Evolutionary conservation across 208 protist species (phyloP).

Genomic region (Crithidia fasciculata): DNA sequence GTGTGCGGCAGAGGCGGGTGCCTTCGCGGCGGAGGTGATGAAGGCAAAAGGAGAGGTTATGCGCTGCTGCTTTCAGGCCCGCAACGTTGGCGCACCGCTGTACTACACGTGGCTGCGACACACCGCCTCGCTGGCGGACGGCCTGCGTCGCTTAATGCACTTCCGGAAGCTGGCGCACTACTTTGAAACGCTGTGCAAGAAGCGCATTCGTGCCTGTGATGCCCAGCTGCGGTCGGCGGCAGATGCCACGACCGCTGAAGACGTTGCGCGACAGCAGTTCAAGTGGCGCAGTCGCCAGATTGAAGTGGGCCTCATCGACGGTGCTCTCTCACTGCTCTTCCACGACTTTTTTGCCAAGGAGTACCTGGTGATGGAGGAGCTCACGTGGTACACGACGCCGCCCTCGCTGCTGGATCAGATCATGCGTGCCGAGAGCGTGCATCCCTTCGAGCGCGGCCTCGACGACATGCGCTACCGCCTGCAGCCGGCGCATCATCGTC

Average conservation of each 20-base stretch:
- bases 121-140: slow-evolving; percentile 63
- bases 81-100: slow-evolving; percentile 62
- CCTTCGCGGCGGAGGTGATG: slow-evolving; percentile 35
- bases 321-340: slow-evolving; percentile 63
- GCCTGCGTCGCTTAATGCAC: slow-evolving; percentile 76
- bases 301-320: slow-evolving; percentile 64
- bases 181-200: slow-evolving; percentile 57
- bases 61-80: slow-evolving; percentile 56
- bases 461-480: slow-evolving; percentile 73
- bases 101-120: slow-evolving; percentile 81
- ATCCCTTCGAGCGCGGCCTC: slow-evolving; percentile 69
- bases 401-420: slow-evolving; percentile 80
- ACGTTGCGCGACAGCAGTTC: slow-evolving; percentile 18
- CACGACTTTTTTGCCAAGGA: slow-evolving; percentile 81
- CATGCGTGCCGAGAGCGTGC: slow-evolving; percentile 72
- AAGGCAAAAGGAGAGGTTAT: slow-evolving; percentile 51
- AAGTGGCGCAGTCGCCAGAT: slow-evolving; percentile 58
- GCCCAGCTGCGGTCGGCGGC: neutral
- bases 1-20: slow-evolving; percentile 6
- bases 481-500: slow-evolving; percentile 65
- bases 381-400: slow-evolving; percentile 79
- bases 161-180: slow-evolving; percentile 62
- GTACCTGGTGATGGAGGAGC: slow-evolving; percentile 87
- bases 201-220: slow-evolving; percentile 15
- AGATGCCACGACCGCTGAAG: neutral